Percentiles rank a stretch among this genome's conserved stretches.
Conservation (phyloP, 345 rosid genomes). For the Cardamine occulta region DNA sequence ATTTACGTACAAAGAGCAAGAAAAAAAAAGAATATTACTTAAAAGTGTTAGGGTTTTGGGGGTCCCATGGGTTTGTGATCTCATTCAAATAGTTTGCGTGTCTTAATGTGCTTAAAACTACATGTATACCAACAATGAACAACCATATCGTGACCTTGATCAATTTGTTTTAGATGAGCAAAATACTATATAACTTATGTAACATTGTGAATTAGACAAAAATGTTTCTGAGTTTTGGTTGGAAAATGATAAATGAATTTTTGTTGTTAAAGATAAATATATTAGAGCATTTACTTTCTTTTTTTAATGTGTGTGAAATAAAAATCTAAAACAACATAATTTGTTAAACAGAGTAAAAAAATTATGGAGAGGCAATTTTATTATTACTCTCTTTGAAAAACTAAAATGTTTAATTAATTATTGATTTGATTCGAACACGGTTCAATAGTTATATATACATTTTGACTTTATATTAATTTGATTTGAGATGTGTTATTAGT, state of each 20-base stretch:
- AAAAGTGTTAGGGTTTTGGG: slow-evolving; percentile 38
- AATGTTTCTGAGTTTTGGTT: too few relatives aligned
- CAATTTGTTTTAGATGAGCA: not conserved
- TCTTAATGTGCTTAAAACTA: slow-evolving; percentile 35
- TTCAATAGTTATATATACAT: not conserved
- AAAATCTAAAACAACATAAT: not conserved
- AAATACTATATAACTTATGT: not conserved
- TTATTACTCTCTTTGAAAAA: not conserved
- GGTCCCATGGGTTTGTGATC: slow-evolving; percentile 34
- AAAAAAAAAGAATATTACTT: slow-evolving; percentile 3
- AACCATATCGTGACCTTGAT: slow-evolving; percentile 35
- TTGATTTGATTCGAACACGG: not conserved
- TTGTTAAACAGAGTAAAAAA: not conserved
- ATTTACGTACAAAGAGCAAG: slow-evolving; percentile 2
- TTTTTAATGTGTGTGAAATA: not conserved
- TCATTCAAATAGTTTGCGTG: slow-evolving; percentile 40
- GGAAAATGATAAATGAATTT: not conserved
- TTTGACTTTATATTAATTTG: slow-evolving; percentile 13
- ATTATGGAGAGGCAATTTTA: not conserved
- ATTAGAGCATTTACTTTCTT: not conserved
- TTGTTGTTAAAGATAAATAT: not conserved
- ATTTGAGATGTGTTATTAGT: slow-evolving; percentile 33
- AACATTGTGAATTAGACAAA: too few relatives aligned
- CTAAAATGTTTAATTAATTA: not conserved
- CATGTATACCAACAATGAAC: slow-evolving; percentile 42